Conservation (phyloP, 352 stramenopile genomes). For the Blastocystis sp. region DNA sequence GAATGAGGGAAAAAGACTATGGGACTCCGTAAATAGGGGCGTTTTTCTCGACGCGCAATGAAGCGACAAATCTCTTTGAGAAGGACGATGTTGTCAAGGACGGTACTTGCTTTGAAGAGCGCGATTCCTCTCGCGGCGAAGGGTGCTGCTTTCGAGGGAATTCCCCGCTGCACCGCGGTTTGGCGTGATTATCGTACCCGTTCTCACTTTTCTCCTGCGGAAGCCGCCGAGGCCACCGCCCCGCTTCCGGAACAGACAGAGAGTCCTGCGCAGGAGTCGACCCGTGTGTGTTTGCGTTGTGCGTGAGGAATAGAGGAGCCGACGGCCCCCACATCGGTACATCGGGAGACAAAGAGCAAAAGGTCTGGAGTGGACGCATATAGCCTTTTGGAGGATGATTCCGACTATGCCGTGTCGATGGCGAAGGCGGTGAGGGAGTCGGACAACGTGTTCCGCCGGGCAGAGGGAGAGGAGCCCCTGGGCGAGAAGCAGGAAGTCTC, state of each 20-base stretch:
- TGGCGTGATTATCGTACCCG: not conserved
- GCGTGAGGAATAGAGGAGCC: not conserved
- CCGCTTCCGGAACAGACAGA: not conserved
- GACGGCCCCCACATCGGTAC: not conserved
- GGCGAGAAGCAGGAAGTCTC: not conserved
- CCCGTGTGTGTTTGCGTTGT: not conserved
- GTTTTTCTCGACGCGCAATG: constrained; percentile 24
- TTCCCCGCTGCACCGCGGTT: not conserved
- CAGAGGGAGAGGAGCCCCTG: not conserved
- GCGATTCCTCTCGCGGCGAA: not conserved
- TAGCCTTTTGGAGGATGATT: not conserved
- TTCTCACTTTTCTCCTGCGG: not conserved
- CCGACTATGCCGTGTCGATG: not conserved
- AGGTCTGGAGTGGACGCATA: not conserved
- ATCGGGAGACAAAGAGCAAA: not conserved
- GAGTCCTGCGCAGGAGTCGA: not conserved
- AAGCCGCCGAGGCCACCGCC: not conserved
- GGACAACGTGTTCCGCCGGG: not conserved
- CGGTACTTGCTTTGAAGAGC: not conserved
- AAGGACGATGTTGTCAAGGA: constrained; percentile 1
- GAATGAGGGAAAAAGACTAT: not conserved
- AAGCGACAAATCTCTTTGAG: not conserved
- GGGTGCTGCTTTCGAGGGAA: not conserved
- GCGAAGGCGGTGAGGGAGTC: not conserved
- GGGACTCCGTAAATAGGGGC: not conserved